phyloP scores from a whole-genome alignment of 257 asterid genomes.

The Capsicum baccatum region DNA sequence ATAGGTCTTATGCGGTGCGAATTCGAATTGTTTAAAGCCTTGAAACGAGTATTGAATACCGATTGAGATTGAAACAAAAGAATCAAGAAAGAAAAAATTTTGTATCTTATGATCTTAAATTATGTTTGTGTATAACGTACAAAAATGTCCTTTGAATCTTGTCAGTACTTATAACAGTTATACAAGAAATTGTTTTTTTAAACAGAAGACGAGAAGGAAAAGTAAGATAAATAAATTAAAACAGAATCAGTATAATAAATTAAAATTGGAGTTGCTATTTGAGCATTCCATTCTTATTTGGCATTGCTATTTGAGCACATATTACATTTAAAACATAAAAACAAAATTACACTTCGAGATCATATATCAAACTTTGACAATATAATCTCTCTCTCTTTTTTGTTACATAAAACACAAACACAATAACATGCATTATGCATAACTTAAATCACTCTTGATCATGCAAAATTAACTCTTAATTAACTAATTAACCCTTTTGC shows the following conservation, averaged over 20 bases:
- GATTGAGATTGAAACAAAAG: too few species aligned
- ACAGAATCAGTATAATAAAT: neutral
- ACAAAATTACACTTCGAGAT: neutral
- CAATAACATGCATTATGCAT: neutral
- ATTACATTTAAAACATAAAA: neutral
- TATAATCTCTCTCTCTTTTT: neutral
- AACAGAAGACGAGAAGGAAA: neutral
- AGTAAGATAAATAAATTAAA: neutral
- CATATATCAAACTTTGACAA: conserved; percentile 1
- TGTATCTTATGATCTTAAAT: too few species aligned
- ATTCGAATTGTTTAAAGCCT: too few species aligned
- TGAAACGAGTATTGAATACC: too few species aligned
- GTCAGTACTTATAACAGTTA: too few species aligned
- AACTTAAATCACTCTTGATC: neutral
- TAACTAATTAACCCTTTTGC: conserved; percentile 59
- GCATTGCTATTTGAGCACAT: conserved; percentile 18
- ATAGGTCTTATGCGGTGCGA: too few species aligned
- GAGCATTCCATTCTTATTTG: neutral
- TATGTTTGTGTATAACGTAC: too few species aligned
- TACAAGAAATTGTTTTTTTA: too few species aligned
- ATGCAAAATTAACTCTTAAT: neutral
- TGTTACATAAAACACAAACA: neutral
- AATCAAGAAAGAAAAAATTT: too few species aligned
- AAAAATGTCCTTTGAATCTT: too few species aligned
- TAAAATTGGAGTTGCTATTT: neutral